Conservation (phyloP, 2,329 filamentous ascomycete species). For the Xylaria digitata region DNA sequence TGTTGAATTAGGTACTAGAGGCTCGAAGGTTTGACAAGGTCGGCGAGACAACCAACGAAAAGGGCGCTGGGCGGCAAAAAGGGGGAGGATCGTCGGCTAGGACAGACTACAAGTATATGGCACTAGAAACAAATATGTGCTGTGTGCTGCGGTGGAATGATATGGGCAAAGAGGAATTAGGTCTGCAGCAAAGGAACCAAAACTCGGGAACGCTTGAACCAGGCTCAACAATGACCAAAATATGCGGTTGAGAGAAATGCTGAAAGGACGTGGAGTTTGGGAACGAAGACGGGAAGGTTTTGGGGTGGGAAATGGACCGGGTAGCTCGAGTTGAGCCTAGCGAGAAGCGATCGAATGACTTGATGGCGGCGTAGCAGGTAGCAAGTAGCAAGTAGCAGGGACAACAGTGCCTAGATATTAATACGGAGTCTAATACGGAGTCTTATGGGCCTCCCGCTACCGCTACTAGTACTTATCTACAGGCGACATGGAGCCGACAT, state of each 20-base stretch:
- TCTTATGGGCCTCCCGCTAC: background rate
- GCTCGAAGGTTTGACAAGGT: constrained; percentile 29
- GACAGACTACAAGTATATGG: constrained; percentile 17
- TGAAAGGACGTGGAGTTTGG: constrained; percentile 35
- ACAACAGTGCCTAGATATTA: constrained; percentile 19
- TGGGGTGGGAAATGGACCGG: constrained; percentile 29
- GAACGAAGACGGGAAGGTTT: constrained; percentile 35
- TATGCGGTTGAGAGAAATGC: constrained; percentile 34
- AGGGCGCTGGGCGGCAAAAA: constrained; percentile 29
- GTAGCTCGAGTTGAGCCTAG: constrained; percentile 13
- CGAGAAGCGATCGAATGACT: constrained; percentile 30
- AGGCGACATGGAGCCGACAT: no score
- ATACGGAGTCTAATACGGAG: constrained; percentile 10
- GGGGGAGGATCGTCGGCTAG: constrained; percentile 25
- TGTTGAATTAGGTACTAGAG: constrained; percentile 33
- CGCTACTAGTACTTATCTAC: no score
- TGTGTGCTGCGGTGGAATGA: constrained; percentile 24
- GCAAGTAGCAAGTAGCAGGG: constrained; percentile 3
- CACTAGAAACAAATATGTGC: constrained; percentile 27
- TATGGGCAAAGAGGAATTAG: constrained; percentile 28
- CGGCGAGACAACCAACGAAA: constrained; percentile 31
- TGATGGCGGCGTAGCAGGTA: constrained; percentile 22
- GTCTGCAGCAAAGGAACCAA: constrained; percentile 25
- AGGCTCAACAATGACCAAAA: constrained; percentile 32
- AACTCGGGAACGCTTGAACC: constrained; percentile 27